Evolutionary conservation across 2,329 filamentous ascomycete genomes (phyloP).

Genomic region (Pseudogymnoascus sp.): DNA sequence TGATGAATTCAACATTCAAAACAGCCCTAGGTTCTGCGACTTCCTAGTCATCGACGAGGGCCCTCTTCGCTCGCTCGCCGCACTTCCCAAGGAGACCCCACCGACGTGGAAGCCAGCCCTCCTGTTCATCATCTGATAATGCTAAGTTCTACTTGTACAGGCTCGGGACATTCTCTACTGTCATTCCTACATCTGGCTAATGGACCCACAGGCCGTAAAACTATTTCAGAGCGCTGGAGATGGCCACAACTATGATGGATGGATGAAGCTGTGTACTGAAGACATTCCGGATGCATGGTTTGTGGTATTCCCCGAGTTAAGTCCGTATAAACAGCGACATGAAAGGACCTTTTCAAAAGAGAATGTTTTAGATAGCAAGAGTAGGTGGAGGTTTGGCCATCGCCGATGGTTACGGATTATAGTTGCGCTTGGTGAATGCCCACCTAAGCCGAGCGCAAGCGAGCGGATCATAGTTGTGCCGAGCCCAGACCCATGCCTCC

Average conservation of each 20-base stretch:
- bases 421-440: too few relatives aligned
- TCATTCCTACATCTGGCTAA: neutral
- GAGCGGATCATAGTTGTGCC: too few relatives aligned
- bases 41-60: constrained; percentile 1
- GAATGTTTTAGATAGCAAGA: too few relatives aligned
- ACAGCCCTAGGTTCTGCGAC: neutral
- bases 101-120: neutral
- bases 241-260: neutral
- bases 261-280: neutral
- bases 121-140: neutral
- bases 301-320: neutral
- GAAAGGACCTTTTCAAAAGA: neutral
- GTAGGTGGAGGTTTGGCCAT: too few relatives aligned
- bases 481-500: too few relatives aligned
- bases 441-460: too few relatives aligned
- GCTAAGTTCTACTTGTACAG: neutral
- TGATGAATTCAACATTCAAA: neutral
- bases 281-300: neutral
- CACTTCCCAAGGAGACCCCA: neutral
- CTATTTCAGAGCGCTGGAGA: neutral
- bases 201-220: neutral
- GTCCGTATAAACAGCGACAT: neutral
- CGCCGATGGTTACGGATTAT: too few relatives aligned
- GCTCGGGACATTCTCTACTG: neutral
- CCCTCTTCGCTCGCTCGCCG: neutral